Evolutionary conservation across 306 rosid genomes (phyloP).

Genomic region (Ochetophila trinervis): DNA sequence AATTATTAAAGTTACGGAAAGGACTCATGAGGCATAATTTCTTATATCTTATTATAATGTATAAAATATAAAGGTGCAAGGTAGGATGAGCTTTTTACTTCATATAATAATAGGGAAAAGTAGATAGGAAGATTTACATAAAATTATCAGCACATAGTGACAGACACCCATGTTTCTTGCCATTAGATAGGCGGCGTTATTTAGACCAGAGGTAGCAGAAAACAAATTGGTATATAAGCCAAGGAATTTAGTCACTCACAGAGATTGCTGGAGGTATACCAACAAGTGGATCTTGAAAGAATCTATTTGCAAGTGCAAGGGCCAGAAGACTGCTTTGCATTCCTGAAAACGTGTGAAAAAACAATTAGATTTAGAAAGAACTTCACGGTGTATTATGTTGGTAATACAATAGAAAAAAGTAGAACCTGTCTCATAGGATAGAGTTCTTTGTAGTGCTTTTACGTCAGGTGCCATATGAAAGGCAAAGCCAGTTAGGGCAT

Average conservation of each 20-base stretch:
- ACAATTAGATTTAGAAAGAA: constrained; percentile 1
- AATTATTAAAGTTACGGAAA: too few species aligned
- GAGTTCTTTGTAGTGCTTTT: constrained; percentile 79
- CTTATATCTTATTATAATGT: too few species aligned
- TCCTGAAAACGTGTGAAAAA: constrained; percentile 46
- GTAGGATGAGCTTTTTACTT: too few species aligned
- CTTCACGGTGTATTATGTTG: constrained; percentile 14
- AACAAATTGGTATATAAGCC: background rate
- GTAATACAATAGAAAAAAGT: constrained; percentile 12
- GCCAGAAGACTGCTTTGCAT: constrained; percentile 99
- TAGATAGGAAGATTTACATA: background rate
- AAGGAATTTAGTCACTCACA: constrained; percentile 45
- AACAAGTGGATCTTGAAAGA: constrained; percentile 78
- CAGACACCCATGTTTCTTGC: background rate
- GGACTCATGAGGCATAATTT: too few species aligned
- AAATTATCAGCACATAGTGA: background rate
- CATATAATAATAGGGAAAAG: too few species aligned
- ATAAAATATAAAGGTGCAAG: too few species aligned
- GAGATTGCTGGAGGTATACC: constrained; percentile 93
- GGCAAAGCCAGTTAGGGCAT: constrained; percentile 57
- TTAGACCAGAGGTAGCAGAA: constrained; percentile 12
- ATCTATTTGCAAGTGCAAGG: constrained; percentile 88
- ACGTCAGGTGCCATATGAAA: constrained; percentile 55
- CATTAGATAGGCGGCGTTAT: background rate
- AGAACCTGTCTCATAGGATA: constrained; percentile 88